A percentile compares a stretch with the other conserved stretches of the same genome.
These are phyloP conservation scores for Suillus lakei DNA, from an alignment of 768 basidiomycete genomes.

Conservation along the genomic window DNA sequence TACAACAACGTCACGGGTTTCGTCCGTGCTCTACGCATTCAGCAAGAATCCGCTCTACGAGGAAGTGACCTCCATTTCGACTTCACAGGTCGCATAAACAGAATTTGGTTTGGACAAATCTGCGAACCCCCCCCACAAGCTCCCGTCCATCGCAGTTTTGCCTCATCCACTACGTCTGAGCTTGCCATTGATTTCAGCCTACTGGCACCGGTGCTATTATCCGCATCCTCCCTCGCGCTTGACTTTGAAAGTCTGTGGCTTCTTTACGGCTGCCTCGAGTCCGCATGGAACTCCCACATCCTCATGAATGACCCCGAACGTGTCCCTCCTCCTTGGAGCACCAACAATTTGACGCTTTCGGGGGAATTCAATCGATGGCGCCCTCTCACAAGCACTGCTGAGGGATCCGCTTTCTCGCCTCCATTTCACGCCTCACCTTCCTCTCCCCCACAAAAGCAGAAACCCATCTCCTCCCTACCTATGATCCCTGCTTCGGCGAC, in stretches of 20 bases:
- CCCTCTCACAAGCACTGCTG: constrained; percentile 34
- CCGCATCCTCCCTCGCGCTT: constrained; percentile 33
- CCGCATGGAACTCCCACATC: constrained; percentile 12
- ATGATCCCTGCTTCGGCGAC: neutral
- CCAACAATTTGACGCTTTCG: constrained; percentile 32
- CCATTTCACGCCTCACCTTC: constrained; percentile 44
- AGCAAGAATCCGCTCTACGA: constrained; percentile 16
- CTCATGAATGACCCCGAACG: neutral
- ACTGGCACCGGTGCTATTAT: constrained; percentile 14
- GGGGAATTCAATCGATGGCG: constrained; percentile 38
- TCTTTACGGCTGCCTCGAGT: constrained; percentile 39
- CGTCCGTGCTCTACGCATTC: constrained; percentile 36
- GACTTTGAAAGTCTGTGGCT: constrained; percentile 37
- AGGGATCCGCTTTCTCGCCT: constrained; percentile 40
- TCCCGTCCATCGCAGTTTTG: constrained; percentile 15
- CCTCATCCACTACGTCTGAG: neutral
- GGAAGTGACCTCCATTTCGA: constrained; percentile 34
- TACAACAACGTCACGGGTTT: constrained; percentile 22
- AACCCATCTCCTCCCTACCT: neutral
- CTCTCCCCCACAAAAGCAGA: constrained; percentile 11
- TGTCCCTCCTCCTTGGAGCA: constrained; percentile 24
- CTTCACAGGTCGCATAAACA: constrained; percentile 36
- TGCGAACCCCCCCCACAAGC: constrained; percentile 26
- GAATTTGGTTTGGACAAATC: constrained; percentile 41
- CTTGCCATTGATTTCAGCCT: constrained; percentile 26